These are phyloP conservation scores for Beauveria australis DNA, from an alignment of 2,329 filamentous ascomycete species.

Conservation along the genomic window DNA sequence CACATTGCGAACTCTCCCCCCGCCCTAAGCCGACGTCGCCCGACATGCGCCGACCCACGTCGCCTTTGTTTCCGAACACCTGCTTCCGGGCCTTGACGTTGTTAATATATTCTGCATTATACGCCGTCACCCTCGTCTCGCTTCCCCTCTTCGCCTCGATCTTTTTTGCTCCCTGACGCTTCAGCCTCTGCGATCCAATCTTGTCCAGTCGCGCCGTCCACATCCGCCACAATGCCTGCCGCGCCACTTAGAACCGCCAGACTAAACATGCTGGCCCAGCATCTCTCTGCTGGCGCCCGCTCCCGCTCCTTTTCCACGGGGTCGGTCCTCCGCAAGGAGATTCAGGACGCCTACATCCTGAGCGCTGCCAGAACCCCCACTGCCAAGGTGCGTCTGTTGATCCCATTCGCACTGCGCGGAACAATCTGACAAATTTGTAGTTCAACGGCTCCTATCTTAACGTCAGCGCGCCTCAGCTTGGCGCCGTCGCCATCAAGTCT, in stretches of 20 bases:
- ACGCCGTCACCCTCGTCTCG: slow-evolving; percentile 1
- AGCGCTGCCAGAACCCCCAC: slow-evolving; percentile 85
- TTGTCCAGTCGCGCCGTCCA: background rate
- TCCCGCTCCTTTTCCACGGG: slow-evolving; percentile 40
- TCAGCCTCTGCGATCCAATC: slow-evolving; percentile 3
- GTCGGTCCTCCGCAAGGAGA: slow-evolving; percentile 48
- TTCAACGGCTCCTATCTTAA: slow-evolving; percentile 89
- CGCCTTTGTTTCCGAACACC: slow-evolving; percentile 5
- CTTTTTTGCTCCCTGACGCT: background rate
- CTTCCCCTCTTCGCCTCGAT: slow-evolving; percentile 4
- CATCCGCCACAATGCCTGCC: slow-evolving; percentile 21
- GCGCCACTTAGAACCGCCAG: slow-evolving; percentile 27
- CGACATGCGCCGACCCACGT: slow-evolving; percentile 17
- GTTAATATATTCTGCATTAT: slow-evolving; percentile 4
- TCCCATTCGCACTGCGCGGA: no score
- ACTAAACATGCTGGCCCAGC: slow-evolving; percentile 28
- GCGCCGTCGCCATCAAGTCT: slow-evolving; percentile 83
- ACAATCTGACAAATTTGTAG: slow-evolving; percentile 33
- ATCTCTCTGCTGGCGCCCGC: slow-evolving; percentile 26
- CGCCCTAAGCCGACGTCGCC: slow-evolving; percentile 31
- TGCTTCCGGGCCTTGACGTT: slow-evolving; percentile 4
- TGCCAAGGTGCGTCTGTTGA: slow-evolving; percentile 56
- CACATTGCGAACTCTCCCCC: slow-evolving; percentile 12
- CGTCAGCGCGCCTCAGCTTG: slow-evolving; percentile 79
- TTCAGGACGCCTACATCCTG: slow-evolving; percentile 89